These are phyloP conservation scores for Talaromyces sp. DNA, from an alignment of 2,329 filamentous ascomycete species.

Conservation along the genomic window DNA sequence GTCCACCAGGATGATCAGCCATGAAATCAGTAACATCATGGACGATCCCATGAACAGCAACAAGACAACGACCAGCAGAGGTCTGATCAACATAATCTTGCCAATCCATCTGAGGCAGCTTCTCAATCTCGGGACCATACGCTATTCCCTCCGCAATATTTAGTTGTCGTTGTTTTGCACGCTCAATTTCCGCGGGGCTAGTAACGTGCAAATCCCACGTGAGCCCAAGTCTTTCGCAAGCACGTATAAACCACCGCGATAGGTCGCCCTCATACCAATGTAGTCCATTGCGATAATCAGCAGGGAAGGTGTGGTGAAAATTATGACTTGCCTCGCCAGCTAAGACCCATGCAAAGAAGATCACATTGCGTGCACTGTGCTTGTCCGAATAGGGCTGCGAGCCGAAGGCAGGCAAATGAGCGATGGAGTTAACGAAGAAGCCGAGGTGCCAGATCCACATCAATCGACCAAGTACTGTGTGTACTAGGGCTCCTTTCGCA, in stretches of 20 bases:
- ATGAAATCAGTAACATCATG: conserved; percentile 6
- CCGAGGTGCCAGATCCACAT: neutral
- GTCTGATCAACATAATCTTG: conserved; percentile 3
- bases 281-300: conserved; percentile 12
- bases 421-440: conserved; percentile 9
- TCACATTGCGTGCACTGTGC: conserved; percentile 6
- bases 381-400: conserved; percentile 1
- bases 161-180: neutral
- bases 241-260: conserved; percentile 9
- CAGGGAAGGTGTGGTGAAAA: conserved; percentile 10
- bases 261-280: conserved; percentile 2
- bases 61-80: neutral
- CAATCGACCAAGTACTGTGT: neutral
- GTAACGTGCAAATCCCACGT: neutral
- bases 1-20: conserved; percentile 8
- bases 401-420: conserved; percentile 9
- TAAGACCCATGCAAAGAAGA: conserved; percentile 2
- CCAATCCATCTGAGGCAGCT: neutral
- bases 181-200: neutral
- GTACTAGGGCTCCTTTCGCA: conserved; percentile 3
- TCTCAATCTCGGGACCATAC: too few relatives aligned
- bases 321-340: conserved; percentile 10
- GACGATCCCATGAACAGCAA: neutral
- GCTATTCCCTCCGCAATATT: neutral
- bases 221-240: neutral